These are phyloP conservation scores for Rhizophagus clarus DNA, from an alignment of 192 early-diverging fungal species.

Conservation along the genomic window DNA sequence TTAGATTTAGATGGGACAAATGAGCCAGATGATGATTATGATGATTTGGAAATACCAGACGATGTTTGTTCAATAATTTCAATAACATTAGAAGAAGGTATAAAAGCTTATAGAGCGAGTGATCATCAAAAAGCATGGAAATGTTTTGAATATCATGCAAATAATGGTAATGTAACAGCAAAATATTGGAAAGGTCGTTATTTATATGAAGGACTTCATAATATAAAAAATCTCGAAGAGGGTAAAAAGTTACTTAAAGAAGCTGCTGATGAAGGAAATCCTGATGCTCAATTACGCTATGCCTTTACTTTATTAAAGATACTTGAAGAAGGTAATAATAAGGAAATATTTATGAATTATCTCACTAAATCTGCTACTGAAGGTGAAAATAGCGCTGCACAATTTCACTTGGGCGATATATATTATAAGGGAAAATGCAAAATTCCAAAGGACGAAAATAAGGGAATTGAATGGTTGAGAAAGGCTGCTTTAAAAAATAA, in stretches of 20 bases:
- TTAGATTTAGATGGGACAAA: no score
- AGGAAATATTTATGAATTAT: not conserved
- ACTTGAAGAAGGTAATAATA: not conserved
- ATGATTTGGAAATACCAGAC: no score
- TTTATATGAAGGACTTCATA: not conserved
- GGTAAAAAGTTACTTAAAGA: not conserved
- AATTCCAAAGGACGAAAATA: no score
- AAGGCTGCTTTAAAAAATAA: no score
- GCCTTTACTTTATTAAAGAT: not conserved
- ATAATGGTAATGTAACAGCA: not conserved
- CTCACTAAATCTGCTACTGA: not conserved
- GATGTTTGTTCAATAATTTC: no score
- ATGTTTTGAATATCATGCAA: slow-evolving; percentile 4
- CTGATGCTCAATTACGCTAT: slow-evolving; percentile 14
- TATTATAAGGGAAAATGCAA: no score
- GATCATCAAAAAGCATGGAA: not conserved
- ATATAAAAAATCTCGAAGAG: not conserved
- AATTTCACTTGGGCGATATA: no score
- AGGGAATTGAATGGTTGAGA: no score
- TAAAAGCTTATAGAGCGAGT: no score
- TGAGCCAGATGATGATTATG: no score
- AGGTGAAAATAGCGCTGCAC: not conserved
- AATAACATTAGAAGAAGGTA: no score
- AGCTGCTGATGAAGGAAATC: not conserved
- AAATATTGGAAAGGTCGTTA: slow-evolving; percentile 18